phyloP scores from a whole-genome alignment of 192 early-diverging fungal species.

The Glomus cerebriforme region DNA sequence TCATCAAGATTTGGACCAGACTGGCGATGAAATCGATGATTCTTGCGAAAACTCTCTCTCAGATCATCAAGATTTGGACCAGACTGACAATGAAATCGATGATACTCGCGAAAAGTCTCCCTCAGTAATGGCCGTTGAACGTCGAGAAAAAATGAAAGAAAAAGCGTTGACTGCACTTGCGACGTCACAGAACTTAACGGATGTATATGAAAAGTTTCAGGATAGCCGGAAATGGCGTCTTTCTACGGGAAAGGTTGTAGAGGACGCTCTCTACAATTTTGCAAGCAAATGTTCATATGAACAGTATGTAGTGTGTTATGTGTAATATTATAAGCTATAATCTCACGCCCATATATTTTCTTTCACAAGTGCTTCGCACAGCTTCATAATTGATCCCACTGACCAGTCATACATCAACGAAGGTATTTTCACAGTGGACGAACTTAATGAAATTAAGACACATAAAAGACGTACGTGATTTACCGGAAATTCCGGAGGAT shows the following conservation, averaged over 20 bases:
- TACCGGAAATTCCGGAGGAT: constrained; percentile 24
- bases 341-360: constrained; percentile 9
- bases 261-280: constrained; percentile 30
- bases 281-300: constrained; percentile 20
- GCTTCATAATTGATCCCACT: constrained; percentile 34
- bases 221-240: constrained; percentile 23
- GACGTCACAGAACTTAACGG: no score
- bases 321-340: neutral
- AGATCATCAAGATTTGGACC: no score
- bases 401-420: constrained; percentile 1
- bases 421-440: constrained; percentile 2
- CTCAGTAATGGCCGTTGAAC: no score
- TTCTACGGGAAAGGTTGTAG: constrained; percentile 32
- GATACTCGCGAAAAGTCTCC: no score
- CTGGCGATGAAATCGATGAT: no score
- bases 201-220: no score
- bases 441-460: neutral
- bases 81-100: no score
- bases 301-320: constrained; percentile 9
- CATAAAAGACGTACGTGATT: constrained; percentile 1
- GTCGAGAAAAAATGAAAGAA: no score
- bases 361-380: constrained; percentile 23
- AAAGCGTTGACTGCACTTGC: no score
- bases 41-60: no score
- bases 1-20: no score